These are phyloP conservation scores for Umbilicus rupestris DNA, from an alignment of 164 flowering plant species.

Conservation along the genomic window DNA sequence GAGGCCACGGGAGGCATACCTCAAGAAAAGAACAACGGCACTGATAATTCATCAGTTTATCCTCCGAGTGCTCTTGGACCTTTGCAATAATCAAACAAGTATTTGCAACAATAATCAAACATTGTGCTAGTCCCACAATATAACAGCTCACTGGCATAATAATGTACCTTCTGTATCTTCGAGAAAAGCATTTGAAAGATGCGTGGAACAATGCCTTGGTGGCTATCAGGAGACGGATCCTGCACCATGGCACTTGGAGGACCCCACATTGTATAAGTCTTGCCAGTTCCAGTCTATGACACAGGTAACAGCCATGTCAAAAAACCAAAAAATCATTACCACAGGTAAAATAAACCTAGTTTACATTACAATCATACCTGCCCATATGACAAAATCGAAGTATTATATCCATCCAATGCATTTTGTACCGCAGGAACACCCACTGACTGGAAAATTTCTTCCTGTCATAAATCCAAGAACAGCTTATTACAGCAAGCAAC, in stretches of 20 bases:
- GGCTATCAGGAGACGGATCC: slow-evolving; percentile 38
- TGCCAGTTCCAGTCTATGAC: slow-evolving; percentile 80
- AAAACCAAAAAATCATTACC: neutral
- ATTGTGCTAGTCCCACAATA: neutral
- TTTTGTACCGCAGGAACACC: slow-evolving; percentile 77
- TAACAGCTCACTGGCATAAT: neutral
- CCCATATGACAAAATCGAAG: slow-evolving; percentile 72
- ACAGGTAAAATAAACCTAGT: neutral
- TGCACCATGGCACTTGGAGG: slow-evolving; percentile 93
- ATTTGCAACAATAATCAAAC: neutral
- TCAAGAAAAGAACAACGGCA: slow-evolving; percentile 97
- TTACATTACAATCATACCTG: slow-evolving; percentile 44
- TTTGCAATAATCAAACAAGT: slow-evolving; percentile 15
- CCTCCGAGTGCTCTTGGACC: slow-evolving; percentile 54
- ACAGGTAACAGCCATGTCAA: neutral
- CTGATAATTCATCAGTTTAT: slow-evolving; percentile 66
- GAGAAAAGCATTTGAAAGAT: slow-evolving; percentile 72
- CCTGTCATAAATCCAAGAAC: slow-evolving; percentile 34
- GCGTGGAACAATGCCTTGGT: slow-evolving; percentile 85
- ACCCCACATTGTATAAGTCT: slow-evolving; percentile 99
- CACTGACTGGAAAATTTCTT: slow-evolving; percentile 62
- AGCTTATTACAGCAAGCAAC: neutral
- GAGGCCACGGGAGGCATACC: slow-evolving; percentile 27
- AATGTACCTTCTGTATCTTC: slow-evolving; percentile 62
- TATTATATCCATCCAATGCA: slow-evolving; percentile 78